phyloP scores from a whole-genome alignment of 75 land plant genomes.

The Adiantum capillusveneris region DNA sequence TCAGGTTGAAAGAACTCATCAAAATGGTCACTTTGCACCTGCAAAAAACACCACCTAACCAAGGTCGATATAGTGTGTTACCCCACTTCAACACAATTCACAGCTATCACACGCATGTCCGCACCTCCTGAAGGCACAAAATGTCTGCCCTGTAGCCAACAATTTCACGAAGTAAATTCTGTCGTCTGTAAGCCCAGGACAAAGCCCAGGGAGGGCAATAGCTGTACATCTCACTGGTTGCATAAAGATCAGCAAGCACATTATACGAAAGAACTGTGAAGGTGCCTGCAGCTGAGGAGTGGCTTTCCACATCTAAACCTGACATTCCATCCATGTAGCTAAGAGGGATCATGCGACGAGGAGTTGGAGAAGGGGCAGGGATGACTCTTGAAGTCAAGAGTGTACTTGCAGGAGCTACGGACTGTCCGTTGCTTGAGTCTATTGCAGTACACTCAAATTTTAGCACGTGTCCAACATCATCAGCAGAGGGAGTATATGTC shows the following conservation, averaged over 20 bases:
- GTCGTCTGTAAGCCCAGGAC: constrained; percentile 63
- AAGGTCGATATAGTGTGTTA: no score
- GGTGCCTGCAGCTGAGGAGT: constrained; percentile 31
- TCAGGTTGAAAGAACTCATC: constrained; percentile 46
- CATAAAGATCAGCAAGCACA: constrained; percentile 62
- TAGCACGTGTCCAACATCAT: constrained; percentile 51
- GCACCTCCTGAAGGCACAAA: constrained; percentile 82
- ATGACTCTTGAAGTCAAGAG: constrained; percentile 54
- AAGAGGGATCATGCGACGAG: constrained; percentile 54
- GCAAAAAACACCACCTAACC: constrained; percentile 5
- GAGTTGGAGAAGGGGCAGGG: constrained; percentile 50
- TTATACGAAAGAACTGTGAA: constrained; percentile 77
- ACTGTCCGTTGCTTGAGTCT: constrained; percentile 24
- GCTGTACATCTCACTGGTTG: constrained; percentile 44
- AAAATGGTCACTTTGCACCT: constrained; percentile 65
- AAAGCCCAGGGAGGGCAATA: constrained; percentile 86
- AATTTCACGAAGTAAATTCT: constrained; percentile 69
- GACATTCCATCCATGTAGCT: constrained; percentile 17
- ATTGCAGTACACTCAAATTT: constrained; percentile 51
- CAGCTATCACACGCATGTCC: no score
- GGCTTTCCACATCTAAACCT: constrained; percentile 19
- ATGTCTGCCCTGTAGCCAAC: constrained; percentile 70
- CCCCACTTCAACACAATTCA: no score
- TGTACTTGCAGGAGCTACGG: constrained; percentile 14
- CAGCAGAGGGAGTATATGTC: constrained; percentile 51